phyloP scores from a whole-genome alignment of 2,329 filamentous ascomycete genomes.

The Colletotrichum sp. region DNA sequence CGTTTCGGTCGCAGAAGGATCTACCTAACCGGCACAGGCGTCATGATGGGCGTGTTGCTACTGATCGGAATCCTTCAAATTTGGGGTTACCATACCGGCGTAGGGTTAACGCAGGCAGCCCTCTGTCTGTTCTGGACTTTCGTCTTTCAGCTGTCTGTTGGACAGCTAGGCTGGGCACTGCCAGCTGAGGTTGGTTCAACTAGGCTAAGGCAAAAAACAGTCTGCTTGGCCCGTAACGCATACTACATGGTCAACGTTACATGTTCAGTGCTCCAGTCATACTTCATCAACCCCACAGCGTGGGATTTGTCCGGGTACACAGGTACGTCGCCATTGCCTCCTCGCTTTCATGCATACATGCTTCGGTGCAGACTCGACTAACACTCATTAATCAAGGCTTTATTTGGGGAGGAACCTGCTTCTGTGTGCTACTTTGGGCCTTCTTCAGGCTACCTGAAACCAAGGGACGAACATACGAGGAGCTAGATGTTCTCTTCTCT shows the following conservation, averaged over 20 bases:
- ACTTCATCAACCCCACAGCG: slow-evolving; percentile 40
- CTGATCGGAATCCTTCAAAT: slow-evolving; percentile 44
- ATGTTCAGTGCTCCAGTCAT: slow-evolving; percentile 32
- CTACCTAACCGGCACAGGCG: slow-evolving; percentile 45
- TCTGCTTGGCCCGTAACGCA: slow-evolving; percentile 33
- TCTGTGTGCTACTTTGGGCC: slow-evolving; percentile 23
- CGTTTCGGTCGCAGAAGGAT: slow-evolving; percentile 49
- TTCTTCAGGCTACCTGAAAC: slow-evolving; percentile 29
- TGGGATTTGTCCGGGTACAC: slow-evolving; percentile 43
- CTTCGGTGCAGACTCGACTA: not conserved
- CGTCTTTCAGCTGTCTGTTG: slow-evolving; percentile 12
- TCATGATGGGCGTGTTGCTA: slow-evolving; percentile 36
- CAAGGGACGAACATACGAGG: slow-evolving; percentile 27
- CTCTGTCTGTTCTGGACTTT: slow-evolving; percentile 24
- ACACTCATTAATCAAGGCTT: slow-evolving; percentile 7
- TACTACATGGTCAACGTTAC: slow-evolving; percentile 21
- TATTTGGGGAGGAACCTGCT: slow-evolving; percentile 22
- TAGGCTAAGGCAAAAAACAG: slow-evolving; percentile 34
- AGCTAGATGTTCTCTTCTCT: slow-evolving; percentile 23
- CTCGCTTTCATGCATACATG: not conserved
- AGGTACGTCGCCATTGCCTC: slow-evolving; percentile 32
- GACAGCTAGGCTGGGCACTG: slow-evolving; percentile 25
- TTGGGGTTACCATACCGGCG: slow-evolving; percentile 34
- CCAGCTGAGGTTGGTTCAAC: slow-evolving; percentile 35
- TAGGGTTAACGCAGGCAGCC: slow-evolving; percentile 33